phyloP scores from a whole-genome alignment of 2,329 filamentous ascomycete genomes.

The Ascochyta fabae region DNA sequence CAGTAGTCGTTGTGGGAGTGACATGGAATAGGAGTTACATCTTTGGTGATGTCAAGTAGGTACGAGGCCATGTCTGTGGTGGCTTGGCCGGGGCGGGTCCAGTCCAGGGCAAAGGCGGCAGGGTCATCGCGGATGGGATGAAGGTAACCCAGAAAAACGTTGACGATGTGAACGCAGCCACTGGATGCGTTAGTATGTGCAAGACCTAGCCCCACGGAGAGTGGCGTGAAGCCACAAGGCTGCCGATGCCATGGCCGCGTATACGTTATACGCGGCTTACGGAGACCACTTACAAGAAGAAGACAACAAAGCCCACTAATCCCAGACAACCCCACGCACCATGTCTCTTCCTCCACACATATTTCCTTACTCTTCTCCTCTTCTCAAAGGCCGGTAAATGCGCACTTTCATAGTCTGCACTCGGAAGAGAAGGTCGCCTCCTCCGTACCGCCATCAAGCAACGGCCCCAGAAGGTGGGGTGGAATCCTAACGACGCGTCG shows the following conservation, averaged over 20 bases:
- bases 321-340: constrained; percentile 26
- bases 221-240: constrained; percentile 3
- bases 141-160: constrained; percentile 47
- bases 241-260: constrained; percentile 6
- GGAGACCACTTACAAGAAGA: constrained; percentile 44
- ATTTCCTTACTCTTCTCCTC: constrained; percentile 20
- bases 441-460: constrained; percentile 39
- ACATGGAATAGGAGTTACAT: constrained; percentile 58
- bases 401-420: constrained; percentile 19
- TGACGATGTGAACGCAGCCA: constrained; percentile 52
- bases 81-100: constrained; percentile 49
- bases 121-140: constrained; percentile 48
- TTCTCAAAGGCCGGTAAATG: constrained; percentile 27
- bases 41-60: constrained; percentile 58
- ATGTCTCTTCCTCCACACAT: constrained; percentile 28
- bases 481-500: constrained; percentile 17
- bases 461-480: constrained; percentile 31
- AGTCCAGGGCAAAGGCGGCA: constrained; percentile 42
- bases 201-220: neutral
- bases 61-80: constrained; percentile 41
- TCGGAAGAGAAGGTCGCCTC: constrained; percentile 28
- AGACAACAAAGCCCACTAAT: constrained; percentile 30
- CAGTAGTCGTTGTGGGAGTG: constrained; percentile 68
- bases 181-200: constrained; percentile 35
- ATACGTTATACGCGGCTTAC: constrained; percentile 2